Percentiles rank a stretch among this genome's conserved stretches.
These are phyloP conservation scores for Euryodendron excelsum DNA, from an alignment of 148 eudicot genomes.

Conservation along the genomic window DNA sequence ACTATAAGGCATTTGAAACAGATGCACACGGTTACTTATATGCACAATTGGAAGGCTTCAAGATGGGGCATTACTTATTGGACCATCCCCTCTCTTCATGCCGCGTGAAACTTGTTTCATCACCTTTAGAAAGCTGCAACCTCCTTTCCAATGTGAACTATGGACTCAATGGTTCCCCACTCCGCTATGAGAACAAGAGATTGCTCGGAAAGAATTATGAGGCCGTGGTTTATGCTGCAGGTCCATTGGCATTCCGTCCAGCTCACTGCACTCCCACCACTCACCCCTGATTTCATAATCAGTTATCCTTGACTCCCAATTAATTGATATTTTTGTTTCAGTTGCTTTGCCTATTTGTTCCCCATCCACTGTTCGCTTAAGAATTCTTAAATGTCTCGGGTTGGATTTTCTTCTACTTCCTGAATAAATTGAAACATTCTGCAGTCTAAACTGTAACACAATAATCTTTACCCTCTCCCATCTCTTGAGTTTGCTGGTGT, in stretches of 20 bases:
- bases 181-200: constrained; percentile 55
- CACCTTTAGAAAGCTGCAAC: constrained; percentile 61
- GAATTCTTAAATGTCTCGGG: not conserved
- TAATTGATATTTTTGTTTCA: not conserved
- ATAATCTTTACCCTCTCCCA: not conserved
- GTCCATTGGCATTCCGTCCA: constrained; percentile 75
- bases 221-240: constrained; percentile 68
- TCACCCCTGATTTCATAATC: constrained; percentile 10
- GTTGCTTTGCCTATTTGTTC: not conserved
- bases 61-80: constrained; percentile 46
- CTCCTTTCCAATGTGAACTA: constrained; percentile 60
- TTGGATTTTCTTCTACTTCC: not conserved
- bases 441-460: not conserved
- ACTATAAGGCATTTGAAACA: constrained; percentile 52
- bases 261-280: constrained; percentile 51
- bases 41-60: constrained; percentile 51
- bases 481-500: not conserved
- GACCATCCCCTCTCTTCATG: constrained; percentile 89
- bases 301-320: constrained; percentile 1
- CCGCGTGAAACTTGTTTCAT: constrained; percentile 63
- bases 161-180: constrained; percentile 66
- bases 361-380: not conserved
- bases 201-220: constrained; percentile 35
- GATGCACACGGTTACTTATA: constrained; percentile 54
- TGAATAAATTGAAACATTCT: not conserved